Conservation (phyloP, 129 eudicot species). For the Silybum marianum region DNA sequence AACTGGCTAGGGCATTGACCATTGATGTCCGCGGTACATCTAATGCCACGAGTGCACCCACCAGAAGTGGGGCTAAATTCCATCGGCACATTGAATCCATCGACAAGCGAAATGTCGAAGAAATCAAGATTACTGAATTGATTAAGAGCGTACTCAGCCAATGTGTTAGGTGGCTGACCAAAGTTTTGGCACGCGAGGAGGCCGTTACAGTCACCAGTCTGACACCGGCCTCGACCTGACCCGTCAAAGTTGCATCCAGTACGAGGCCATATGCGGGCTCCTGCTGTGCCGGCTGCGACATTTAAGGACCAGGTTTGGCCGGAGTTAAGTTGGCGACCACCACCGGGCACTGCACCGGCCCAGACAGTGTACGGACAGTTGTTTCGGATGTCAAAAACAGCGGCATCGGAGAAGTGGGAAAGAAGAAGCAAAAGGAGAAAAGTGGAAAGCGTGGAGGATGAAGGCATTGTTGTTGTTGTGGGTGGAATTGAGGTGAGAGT, state of each 20-base stretch:
- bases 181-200: constrained; percentile 36
- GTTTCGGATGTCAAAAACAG: constrained; percentile 41
- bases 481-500: neutral
- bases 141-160: constrained; percentile 49
- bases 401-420: constrained; percentile 35
- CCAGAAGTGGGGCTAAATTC: constrained; percentile 45
- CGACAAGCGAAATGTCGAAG: constrained; percentile 60
- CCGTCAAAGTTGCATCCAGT: constrained; percentile 42
- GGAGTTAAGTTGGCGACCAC: constrained; percentile 39
- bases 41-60: constrained; percentile 32
- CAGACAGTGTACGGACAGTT: constrained; percentile 59
- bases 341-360: constrained; percentile 64
- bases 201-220: constrained; percentile 56
- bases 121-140: constrained; percentile 43
- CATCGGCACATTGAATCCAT: constrained; percentile 58
- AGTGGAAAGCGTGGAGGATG: constrained; percentile 16
- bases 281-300: constrained; percentile 20
- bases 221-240: constrained; percentile 45
- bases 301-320: constrained; percentile 41
- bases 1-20: constrained; percentile 44
- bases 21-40: constrained; percentile 45
- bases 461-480: constrained; percentile 13
- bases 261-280: constrained; percentile 52
- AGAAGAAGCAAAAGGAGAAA: constrained; percentile 29
- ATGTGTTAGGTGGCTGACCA: constrained; percentile 54